These are phyloP conservation scores for Eucalyptus lansdowneana DNA, from an alignment of 345 rosid genomes.

Conservation along the genomic window DNA sequence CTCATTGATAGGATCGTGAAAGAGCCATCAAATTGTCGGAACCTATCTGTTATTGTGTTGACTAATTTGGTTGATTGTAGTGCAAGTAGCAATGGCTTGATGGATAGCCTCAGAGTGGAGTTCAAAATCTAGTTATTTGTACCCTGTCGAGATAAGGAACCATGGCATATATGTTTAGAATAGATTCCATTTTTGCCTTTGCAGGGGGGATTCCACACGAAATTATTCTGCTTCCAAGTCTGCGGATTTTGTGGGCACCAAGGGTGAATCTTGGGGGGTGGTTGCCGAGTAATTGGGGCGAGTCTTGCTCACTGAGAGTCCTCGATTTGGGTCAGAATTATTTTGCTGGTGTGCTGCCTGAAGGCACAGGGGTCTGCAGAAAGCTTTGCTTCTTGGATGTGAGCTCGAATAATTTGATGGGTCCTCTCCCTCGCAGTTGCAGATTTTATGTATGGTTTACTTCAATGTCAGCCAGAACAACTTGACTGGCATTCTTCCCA, in stretches of 20 bases:
- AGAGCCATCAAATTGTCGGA: conserved; percentile 31
- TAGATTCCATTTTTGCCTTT: conserved; percentile 12
- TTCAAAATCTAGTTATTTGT: conserved; percentile 7
- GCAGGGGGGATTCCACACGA: conserved; percentile 26
- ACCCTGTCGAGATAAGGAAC: too few relatives aligned
- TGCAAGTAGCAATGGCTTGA: not conserved
- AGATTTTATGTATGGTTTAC: conserved; percentile 37
- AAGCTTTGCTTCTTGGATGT: conserved; percentile 47
- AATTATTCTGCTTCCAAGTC: conserved; percentile 11
- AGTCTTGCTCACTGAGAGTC: conserved; percentile 34
- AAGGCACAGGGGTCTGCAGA: conserved; percentile 21
- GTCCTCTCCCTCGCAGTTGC: conserved; percentile 33
- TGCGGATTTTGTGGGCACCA: conserved; percentile 57
- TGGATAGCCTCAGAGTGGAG: conserved; percentile 17
- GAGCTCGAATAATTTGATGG: conserved; percentile 39
- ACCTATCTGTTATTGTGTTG: conserved; percentile 26
- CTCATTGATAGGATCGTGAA: conserved; percentile 28
- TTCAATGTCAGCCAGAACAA: conserved; percentile 41
- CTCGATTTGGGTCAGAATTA: conserved; percentile 39
- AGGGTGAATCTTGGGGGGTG: conserved; percentile 41
- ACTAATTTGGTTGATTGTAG: conserved; percentile 25
- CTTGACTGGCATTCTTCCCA: conserved; percentile 28
- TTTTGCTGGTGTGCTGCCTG: conserved; percentile 18
- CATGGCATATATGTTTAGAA: too few relatives aligned
- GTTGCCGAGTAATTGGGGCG: conserved; percentile 27